Percentiles rank a stretch among this genome's conserved stretches.
Conservation (phyloP, 2,329 filamentous ascomycete species). For the Eutypella sp. region DNA sequence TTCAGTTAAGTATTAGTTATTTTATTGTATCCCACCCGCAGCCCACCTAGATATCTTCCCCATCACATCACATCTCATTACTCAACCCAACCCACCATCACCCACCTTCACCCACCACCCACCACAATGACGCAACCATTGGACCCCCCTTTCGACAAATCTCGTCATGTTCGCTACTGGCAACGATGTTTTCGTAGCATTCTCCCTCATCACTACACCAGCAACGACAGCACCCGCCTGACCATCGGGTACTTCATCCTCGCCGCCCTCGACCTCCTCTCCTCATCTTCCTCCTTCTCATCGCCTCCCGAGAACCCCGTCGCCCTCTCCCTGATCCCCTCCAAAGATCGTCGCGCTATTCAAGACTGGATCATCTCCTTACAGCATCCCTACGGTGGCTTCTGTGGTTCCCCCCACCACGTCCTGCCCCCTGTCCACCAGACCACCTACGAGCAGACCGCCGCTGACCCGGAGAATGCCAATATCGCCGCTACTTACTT, state of each 20-base stretch:
- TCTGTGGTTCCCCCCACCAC: constrained; percentile 78
- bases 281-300: constrained; percentile 47
- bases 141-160: constrained; percentile 44
- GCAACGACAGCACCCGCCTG: constrained; percentile 86
- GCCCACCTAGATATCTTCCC: no score
- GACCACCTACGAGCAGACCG: constrained; percentile 4
- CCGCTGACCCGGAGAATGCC: constrained; percentile 36
- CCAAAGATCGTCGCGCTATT: constrained; percentile 39
- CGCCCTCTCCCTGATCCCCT: constrained; percentile 46
- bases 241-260: constrained; percentile 86
- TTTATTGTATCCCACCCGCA: no score
- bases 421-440: constrained; percentile 30
- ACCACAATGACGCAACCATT: constrained; percentile 9
- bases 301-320: constrained; percentile 40
- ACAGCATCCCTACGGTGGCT: constrained; percentile 82
- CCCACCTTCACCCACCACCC: no score
- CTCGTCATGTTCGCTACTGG: constrained; percentile 85
- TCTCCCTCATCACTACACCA: constrained; percentile 78
- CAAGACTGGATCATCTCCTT: constrained; percentile 80
- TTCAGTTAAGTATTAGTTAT: no score
- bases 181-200: constrained; percentile 77
- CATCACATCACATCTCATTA: no score
- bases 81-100: no score
- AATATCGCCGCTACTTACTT: constrained; percentile 89
- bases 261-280: constrained; percentile 77